phyloP scores from a whole-genome alignment of 805 yeast species.

The Sungouiella blattae region DNA sequence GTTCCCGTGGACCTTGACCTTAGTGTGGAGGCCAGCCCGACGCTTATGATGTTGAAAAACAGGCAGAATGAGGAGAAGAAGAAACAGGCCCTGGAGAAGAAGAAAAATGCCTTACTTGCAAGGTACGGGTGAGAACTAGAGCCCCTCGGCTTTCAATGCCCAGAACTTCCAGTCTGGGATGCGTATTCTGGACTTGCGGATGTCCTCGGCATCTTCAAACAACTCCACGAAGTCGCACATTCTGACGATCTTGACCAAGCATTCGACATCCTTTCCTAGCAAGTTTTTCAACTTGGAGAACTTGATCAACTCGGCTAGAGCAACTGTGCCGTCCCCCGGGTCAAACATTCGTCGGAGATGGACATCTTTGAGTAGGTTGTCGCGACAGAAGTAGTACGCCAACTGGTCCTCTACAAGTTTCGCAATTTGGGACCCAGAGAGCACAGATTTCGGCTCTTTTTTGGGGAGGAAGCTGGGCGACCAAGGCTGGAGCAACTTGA shows the following conservation, averaged over 20 bases:
- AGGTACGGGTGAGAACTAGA: slow-evolving; percentile 15
- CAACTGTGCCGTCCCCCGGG: slow-evolving; percentile 14
- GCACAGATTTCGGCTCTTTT: not conserved
- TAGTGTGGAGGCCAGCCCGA: slow-evolving; percentile 37
- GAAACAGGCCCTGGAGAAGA: slow-evolving; percentile 9
- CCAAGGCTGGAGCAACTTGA: no score
- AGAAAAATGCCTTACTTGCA: slow-evolving; percentile 8
- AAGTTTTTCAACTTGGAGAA: slow-evolving; percentile 15
- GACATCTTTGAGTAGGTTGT: slow-evolving; percentile 20
- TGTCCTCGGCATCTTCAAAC: slow-evolving; percentile 6
- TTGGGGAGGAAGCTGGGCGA: no score
- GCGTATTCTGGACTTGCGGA: slow-evolving; percentile 5
- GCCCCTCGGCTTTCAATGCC: no score
- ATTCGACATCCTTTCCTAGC: slow-evolving; percentile 12
- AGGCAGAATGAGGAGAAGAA: slow-evolving; percentile 19
- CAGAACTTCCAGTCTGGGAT: slow-evolving; percentile 18
- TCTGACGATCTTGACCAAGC: slow-evolving; percentile 10
- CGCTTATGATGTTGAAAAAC: slow-evolving; percentile 28
- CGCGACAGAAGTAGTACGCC: slow-evolving; percentile 20
- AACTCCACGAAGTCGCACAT: slow-evolving; percentile 12
- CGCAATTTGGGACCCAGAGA: not conserved
- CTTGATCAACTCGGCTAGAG: slow-evolving; percentile 12
- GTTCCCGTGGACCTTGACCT: slow-evolving; percentile 22
- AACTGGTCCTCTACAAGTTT: slow-evolving; percentile 11
- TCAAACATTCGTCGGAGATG: slow-evolving; percentile 18